Base-by-base conservation (phyloP, 169 alveolate species). In the Cryptosporidium sp. region DNA sequence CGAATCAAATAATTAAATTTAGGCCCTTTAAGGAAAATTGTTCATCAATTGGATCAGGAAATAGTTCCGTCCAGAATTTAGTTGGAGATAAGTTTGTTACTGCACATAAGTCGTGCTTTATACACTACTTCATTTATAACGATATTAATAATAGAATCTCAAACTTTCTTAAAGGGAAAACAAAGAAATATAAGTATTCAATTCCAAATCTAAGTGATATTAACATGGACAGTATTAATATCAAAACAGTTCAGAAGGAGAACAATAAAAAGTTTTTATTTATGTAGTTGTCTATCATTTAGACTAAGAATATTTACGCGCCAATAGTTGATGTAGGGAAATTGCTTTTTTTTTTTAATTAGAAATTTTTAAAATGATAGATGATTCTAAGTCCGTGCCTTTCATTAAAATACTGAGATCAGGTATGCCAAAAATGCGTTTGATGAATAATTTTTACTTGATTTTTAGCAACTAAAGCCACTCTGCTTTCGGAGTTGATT, bases 21-120 rank as follows among this genome's bases (percentile, higher is more conserved):
- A 62, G 70, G 23, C 89, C 73, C 5, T 80, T 80, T 23, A 65
- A 6, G n/a, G 60, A 16, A 26, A 44, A 62, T 42, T 62, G n/a
- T 33, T 37, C 48, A 21, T 65, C 23, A 33, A 65, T 65, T 65
- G 53, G 51, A n/a, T 65, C 51, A 37, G 65, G 44, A 10, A 45
- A 21, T 58, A 62, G 56, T n/a, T 62, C 39, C 14, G 18, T 31
- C 62, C 89, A 80, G 44, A 67, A 45, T 61, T 9, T 65, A 37
- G 29, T 80, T 29, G 89, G 89, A 14, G 75, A 80, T 65, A 14
- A 39, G 33, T 80, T 80, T 67, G 67, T 62, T 10, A 67, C 51
- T 5, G 89, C 75, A 12, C 89, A 80, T 35, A 80, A 80, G 44
- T 61, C 75, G 53, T 80, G 89, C 70, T 80, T 80, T 51, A 44